These are phyloP conservation scores for Rubia peregrina DNA, from an alignment of 305 asterid genomes.

Conservation along the genomic window DNA sequence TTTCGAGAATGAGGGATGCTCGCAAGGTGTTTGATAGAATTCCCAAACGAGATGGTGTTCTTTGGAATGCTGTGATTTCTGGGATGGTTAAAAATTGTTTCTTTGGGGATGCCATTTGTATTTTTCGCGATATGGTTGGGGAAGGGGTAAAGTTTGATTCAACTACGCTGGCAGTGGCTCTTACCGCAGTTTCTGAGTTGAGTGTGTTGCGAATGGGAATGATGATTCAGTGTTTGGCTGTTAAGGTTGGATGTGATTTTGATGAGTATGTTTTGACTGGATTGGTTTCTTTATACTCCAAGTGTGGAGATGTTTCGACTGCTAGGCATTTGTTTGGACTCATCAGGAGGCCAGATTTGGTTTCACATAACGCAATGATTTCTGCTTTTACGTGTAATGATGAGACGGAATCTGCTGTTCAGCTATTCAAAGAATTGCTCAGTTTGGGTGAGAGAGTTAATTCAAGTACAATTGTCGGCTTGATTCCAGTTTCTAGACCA, in stretches of 20 bases:
- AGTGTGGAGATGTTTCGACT: slow-evolving; percentile 56
- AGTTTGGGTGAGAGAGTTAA: slow-evolving; percentile 39
- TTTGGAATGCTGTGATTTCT: slow-evolving; percentile 71
- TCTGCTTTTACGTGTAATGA: slow-evolving; percentile 50
- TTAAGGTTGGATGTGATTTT: slow-evolving; percentile 50
- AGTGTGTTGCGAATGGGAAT: slow-evolving; percentile 56
- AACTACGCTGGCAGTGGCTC: slow-evolving; percentile 58
- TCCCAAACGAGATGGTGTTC: slow-evolving; percentile 54
- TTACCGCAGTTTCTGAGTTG: slow-evolving; percentile 61
- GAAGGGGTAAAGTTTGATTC: slow-evolving; percentile 42
- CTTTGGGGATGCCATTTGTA: slow-evolving; percentile 37
- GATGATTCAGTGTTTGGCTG: slow-evolving; percentile 61
- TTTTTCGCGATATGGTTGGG: slow-evolving; percentile 44
- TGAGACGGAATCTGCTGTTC: slow-evolving; percentile 38
- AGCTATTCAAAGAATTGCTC: slow-evolving; percentile 50
- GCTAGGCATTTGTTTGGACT: slow-evolving; percentile 49
- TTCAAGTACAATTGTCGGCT: slow-evolving; percentile 60
- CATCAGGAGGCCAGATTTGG: slow-evolving; percentile 46
- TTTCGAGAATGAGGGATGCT: slow-evolving; percentile 38
- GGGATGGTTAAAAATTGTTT: slow-evolving; percentile 62
- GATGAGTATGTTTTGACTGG: slow-evolving; percentile 61
- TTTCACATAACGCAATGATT: slow-evolving; percentile 62
- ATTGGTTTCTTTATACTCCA: slow-evolving; percentile 56
- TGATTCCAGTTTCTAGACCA: slow-evolving; percentile 64
- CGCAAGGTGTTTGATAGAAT: slow-evolving; percentile 68